Evolutionary conservation across 768 basidiomycete species (phyloP), one percentile per base, ranked within the genome.

Genomic region (Amanita fuliginea): DNA sequence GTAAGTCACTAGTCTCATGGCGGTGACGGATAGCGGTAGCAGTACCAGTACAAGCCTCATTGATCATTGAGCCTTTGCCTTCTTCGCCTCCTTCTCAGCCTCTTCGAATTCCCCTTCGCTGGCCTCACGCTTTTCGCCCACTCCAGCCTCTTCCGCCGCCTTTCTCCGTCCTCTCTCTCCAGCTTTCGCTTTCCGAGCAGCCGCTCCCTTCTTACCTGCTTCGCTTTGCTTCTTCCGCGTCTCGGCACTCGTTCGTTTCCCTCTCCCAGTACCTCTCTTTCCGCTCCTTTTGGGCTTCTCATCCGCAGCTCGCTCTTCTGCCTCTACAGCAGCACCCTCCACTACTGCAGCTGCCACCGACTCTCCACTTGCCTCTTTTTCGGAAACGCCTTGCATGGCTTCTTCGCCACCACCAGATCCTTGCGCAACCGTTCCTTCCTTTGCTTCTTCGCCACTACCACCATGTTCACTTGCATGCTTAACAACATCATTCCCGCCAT

Each of bases 1-100:
- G 60, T 72, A 78, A 0, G 74, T 69, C 9, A 67, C 67, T 39
- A 76, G 63, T 60, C 69, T 62, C 43, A 51, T 45, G 26, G 36
- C 37, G 10, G 21, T n/a, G 34, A 48, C 16, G 19, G 47, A 11
- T 5, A 26, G 26, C 4, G 6, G 5, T 26, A 26, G 26, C 1
- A 26, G 28, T 28, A 28, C 28, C 2, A 28, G 9, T 28, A 8
- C 28, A 28, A 28, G 28, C 28, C 8, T 28, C 30, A 30, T 30
- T 11, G 30, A 30, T 28, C 30, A 30, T 30, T 11, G 30, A 30
- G 10, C 13, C 32, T 32, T 32, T n/a, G 55, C 49, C 19, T 58
- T 63, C 57, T 65, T 62, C 6, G 46, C 49, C 36, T 56, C 59
- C 46, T 55, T 51, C 45, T 60, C 60, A 0, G 33, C 55, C 14